phyloP scores from a whole-genome alignment of 331 rosid species.

The Quercus tomentella region DNA sequence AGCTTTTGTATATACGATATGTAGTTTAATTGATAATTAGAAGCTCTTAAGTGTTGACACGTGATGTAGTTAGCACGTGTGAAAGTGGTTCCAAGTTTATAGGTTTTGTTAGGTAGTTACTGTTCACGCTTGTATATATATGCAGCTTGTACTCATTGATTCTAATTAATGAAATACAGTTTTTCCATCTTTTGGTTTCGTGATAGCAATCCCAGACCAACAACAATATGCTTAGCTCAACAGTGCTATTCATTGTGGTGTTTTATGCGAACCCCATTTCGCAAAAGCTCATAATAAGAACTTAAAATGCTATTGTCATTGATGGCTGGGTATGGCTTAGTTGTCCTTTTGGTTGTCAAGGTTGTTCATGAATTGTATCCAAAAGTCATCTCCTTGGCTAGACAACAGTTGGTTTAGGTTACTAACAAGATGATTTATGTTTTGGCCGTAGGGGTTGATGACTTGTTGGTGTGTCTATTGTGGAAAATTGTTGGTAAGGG shows the following conservation, averaged over 20 bases:
- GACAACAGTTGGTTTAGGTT: conserved; percentile 51
- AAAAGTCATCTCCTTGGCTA: conserved; percentile 37
- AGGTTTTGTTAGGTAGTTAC: too few species aligned
- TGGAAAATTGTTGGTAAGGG: conserved; percentile 63
- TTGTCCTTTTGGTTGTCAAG: conserved; percentile 27
- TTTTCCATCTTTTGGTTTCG: too few species aligned
- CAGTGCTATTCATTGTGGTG: conserved; percentile 50
- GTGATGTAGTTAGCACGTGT: too few species aligned
- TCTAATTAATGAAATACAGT: too few species aligned
- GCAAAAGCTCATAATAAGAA: conserved; percentile 66
- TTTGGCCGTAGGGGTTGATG: conserved; percentile 42
- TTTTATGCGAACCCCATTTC: conserved; percentile 48
- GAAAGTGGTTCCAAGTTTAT: too few species aligned
- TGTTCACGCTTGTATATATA: too few species aligned
- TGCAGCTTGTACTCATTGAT: too few species aligned
- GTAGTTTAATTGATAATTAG: too few species aligned
- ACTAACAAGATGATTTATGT: conserved; percentile 46
- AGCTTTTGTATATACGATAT: too few species aligned
- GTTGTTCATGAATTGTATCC: conserved; percentile 39
- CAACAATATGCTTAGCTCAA: conserved; percentile 50
- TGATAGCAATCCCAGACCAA: conserved; percentile 30
- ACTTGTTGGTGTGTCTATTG: conserved; percentile 42
- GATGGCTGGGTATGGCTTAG: conserved; percentile 47
- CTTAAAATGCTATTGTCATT: conserved; percentile 56
- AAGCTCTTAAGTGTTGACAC: too few species aligned